A percentile compares a stretch with the other conserved stretches of the same genome.
Evolutionary conservation across 352 stramenopile genomes (phyloP).

Genomic region (Aphanomyces cochlioides): DNA sequence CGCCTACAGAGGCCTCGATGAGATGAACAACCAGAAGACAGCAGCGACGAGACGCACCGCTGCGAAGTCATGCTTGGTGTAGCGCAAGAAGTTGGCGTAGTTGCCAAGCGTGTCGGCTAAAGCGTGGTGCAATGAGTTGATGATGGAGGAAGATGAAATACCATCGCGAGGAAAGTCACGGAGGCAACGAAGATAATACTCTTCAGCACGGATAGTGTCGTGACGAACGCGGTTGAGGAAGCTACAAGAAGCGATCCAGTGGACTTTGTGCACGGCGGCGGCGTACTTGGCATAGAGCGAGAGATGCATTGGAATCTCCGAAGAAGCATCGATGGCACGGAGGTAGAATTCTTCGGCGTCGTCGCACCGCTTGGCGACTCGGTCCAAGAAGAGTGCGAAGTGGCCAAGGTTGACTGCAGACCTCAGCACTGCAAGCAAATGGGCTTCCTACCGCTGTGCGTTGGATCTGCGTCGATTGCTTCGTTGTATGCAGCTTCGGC

Average conservation of each 20-base stretch:
- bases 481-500: conserved; percentile 16
- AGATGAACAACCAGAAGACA: too few species aligned
- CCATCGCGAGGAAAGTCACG: conserved; percentile 8
- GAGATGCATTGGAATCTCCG: background rate
- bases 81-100: conserved; percentile 24
- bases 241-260: background rate
- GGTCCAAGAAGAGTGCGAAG: conserved; percentile 22
- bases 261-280: background rate
- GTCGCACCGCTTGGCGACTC: background rate
- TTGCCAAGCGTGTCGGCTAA: conserved; percentile 18
- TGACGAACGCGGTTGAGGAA: conserved; percentile 19
- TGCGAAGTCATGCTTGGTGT: conserved; percentile 4
- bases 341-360: conserved; percentile 25
- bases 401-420: conserved; percentile 11
- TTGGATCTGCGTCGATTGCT: conserved; percentile 21
- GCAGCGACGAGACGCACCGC: background rate
- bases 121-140: too few species aligned
- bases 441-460: background rate
- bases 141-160: background rate
- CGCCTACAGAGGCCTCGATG: background rate
- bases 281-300: conserved; percentile 21
- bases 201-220: background rate
- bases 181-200: conserved; percentile 17
- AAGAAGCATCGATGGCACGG: conserved; percentile 8
- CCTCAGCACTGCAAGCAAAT: background rate